These are phyloP conservation scores for Kluyveromyces wickerhamii DNA, from an alignment of 805 yeast genomes.

Conservation along the genomic window DNA sequence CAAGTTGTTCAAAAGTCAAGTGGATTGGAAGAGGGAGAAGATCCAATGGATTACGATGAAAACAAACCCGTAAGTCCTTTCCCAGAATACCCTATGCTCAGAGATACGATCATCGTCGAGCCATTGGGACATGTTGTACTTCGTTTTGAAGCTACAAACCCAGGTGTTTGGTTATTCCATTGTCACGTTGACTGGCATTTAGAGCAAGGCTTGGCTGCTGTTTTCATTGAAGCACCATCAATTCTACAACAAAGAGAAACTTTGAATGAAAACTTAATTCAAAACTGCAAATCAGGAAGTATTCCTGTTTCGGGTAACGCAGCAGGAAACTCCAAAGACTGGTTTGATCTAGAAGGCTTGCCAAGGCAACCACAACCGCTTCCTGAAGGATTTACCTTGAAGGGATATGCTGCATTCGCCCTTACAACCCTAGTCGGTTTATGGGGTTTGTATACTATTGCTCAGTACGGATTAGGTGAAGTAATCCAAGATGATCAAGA, in stretches of 20 bases:
- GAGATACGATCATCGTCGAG: conserved; percentile 74
- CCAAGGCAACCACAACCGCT: conserved; percentile 51
- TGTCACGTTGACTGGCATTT: conserved; percentile 99
- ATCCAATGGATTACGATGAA: conserved; percentile 48
- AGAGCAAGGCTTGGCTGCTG: conserved; percentile 83
- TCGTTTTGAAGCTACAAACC: conserved; percentile 87
- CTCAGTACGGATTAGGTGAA: conserved; percentile 60
- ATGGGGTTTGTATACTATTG: conserved; percentile 52
- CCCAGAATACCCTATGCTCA: conserved; percentile 71
- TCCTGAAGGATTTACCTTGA: conserved; percentile 62
- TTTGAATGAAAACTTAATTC: conserved; percentile 41
- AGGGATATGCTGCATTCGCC: conserved; percentile 58
- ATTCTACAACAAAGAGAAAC: conserved; percentile 37
- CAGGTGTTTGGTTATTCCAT: conserved; percentile 98
- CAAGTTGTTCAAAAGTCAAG: conserved; percentile 50
- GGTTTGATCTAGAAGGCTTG: conserved; percentile 55
- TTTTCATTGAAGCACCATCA: conserved; percentile 76
- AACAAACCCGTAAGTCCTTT: conserved; percentile 33
- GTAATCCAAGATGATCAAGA: conserved; percentile 41
- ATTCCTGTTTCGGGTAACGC: conserved; percentile 57
- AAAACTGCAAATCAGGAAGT: conserved; percentile 40
- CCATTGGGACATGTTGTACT: conserved; percentile 81
- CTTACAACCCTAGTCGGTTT: conserved; percentile 49
- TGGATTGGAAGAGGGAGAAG: conserved; percentile 41
- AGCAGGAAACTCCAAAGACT: conserved; percentile 51